Conservation (phyloP, 2,329 filamentous ascomycete species). For the Madurella mycetomatis region DNA sequence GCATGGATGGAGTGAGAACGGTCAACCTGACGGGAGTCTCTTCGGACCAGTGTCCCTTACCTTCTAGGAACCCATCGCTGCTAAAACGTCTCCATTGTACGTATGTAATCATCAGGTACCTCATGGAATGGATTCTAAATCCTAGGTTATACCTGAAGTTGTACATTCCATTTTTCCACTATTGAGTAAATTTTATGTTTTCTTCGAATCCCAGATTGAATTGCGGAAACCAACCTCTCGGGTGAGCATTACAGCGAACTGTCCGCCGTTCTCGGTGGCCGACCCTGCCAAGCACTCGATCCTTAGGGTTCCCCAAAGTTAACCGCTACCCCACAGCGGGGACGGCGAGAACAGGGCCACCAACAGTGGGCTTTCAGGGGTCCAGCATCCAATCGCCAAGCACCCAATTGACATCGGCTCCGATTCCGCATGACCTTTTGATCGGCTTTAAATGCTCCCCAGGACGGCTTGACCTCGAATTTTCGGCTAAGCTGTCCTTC, state of each 20-base stretch:
- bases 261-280: constrained; percentile 11
- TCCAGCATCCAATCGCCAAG: constrained; percentile 4
- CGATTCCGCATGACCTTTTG: constrained; percentile 9
- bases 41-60: too few species aligned
- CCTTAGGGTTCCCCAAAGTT: too few species aligned
- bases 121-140: too few species aligned
- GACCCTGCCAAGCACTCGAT: background rate
- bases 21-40: too few species aligned
- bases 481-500: background rate
- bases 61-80: too few species aligned
- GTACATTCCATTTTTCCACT: too few species aligned
- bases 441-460: constrained; percentile 1
- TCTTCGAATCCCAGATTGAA: too few species aligned
- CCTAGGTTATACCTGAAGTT: too few species aligned
- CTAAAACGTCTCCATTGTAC: too few species aligned
- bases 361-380: background rate
- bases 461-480: background rate
- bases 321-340: constrained; percentile 2
- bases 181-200: too few species aligned
- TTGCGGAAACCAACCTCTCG: background rate
- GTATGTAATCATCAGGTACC: too few species aligned
- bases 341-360: background rate
- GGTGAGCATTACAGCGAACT: constrained; percentile 9
- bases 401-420: constrained; percentile 4
- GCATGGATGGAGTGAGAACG: too few species aligned